Conservation (phyloP, 2,329 filamentous ascomycete genomes). For the Alternaria dauci region DNA sequence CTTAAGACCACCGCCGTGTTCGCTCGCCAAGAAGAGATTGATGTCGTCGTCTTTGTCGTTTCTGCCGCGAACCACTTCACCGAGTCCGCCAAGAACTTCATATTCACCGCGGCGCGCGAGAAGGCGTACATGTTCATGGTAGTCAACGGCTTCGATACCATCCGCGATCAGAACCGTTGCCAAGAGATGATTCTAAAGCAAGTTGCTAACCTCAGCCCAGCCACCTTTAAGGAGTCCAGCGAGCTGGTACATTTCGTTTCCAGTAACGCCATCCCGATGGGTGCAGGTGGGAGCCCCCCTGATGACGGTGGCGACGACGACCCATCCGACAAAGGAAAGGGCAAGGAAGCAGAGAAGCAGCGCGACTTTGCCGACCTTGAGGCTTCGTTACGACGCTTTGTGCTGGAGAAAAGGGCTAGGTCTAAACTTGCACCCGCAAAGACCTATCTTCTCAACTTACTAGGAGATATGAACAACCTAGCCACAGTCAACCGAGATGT, state of each 20-base stretch:
- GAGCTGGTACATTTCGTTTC: conserved; percentile 98
- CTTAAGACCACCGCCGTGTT: conserved; percentile 98
- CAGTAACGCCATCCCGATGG: conserved; percentile 88
- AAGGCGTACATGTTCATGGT: conserved; percentile 99
- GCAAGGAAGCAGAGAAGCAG: conserved; percentile 77
- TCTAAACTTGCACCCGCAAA: conserved; percentile 96
- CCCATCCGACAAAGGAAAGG: conserved; percentile 67
- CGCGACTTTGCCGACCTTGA: conserved; percentile 91
- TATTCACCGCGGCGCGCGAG: conserved; percentile 91
- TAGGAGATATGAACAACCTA: conserved; percentile 84
- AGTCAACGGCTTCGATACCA: conserved; percentile 95
- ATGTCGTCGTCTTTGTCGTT: conserved; percentile 98
- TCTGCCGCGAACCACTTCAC: conserved; percentile 98
- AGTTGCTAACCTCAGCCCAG: conserved; percentile 84
- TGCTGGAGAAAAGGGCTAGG: conserved; percentile 91
- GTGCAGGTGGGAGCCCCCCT: conserved; percentile 47
- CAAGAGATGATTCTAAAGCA: conserved; percentile 94
- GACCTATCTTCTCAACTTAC: conserved; percentile 92
- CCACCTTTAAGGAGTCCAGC: conserved; percentile 88
- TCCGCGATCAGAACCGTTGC: conserved; percentile 88
- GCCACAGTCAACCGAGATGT: conserved; percentile 89
- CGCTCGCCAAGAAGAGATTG: conserved; percentile 96
- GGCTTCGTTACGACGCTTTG: conserved; percentile 86
- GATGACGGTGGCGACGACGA: conserved; percentile 53
- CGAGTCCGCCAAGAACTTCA: conserved; percentile 96